These are phyloP conservation scores for Aethionema arabicum DNA, from an alignment of 345 rosid species.

Conservation along the genomic window DNA sequence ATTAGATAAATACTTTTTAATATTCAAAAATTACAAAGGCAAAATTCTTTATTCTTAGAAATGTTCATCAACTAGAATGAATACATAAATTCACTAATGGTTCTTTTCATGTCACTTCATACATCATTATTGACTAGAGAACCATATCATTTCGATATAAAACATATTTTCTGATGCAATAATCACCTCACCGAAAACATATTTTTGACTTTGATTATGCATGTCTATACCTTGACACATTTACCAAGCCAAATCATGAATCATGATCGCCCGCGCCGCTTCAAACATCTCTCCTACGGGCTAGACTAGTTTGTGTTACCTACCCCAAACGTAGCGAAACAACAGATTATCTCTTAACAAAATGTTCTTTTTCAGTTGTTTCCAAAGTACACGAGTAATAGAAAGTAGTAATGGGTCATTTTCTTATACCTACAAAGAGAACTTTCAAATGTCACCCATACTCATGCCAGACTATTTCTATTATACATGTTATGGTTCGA, in stretches of 20 bases:
- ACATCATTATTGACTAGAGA: no score
- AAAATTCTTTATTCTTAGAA: no score
- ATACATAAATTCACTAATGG: no score
- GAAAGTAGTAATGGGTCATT: slow-evolving; percentile 10
- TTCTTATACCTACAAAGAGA: no score
- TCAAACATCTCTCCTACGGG: slow-evolving; percentile 93
- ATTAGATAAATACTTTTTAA: no score
- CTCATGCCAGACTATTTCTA: no score
- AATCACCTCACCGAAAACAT: slow-evolving; percentile 44
- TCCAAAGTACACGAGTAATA: background rate
- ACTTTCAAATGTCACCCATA: no score
- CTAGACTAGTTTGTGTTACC: slow-evolving; percentile 85
- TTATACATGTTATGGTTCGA: slow-evolving; percentile 12
- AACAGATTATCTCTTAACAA: slow-evolving; percentile 10
- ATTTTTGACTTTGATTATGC: slow-evolving; percentile 6
- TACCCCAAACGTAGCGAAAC: slow-evolving; percentile 40
- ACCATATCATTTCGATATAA: no score
- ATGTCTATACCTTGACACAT: slow-evolving; percentile 67
- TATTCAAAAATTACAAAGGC: no score
- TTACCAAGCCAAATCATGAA: slow-evolving; percentile 97
- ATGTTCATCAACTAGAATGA: no score
- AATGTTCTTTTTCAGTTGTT: slow-evolving; percentile 16
- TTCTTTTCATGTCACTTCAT: no score
- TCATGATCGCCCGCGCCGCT: slow-evolving; percentile 92
- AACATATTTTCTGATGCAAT: slow-evolving; percentile 90